Evolutionary conservation across 257 asterid species (phyloP).

Genomic region (Solanum corneliomulleri): DNA sequence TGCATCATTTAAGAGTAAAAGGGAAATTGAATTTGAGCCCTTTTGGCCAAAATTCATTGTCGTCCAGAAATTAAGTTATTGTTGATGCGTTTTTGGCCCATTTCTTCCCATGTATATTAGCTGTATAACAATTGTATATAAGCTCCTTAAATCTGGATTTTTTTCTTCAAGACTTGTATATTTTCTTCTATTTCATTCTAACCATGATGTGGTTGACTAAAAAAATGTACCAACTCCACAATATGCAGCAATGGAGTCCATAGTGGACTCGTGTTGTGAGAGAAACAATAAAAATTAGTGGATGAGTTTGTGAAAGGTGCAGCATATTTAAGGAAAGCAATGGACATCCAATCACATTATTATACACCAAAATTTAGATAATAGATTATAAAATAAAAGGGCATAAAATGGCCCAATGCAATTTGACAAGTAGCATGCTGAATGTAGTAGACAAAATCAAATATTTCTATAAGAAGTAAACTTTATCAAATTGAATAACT

Average conservation of each 20-base stretch:
- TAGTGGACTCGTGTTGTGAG: too few relatives aligned
- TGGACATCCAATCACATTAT: not conserved
- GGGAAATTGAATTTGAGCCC: not conserved
- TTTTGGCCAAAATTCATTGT: not conserved
- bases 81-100: not conserved
- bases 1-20: not conserved
- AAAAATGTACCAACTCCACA: not conserved
- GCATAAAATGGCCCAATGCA: not conserved
- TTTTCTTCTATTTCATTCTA: too few relatives aligned
- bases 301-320: not conserved
- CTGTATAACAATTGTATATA: not conserved
- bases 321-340: not conserved
- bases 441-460: not conserved
- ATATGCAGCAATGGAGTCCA: not conserved
- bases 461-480: not conserved
- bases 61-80: not conserved
- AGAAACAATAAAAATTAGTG: not conserved
- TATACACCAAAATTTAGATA: too few relatives aligned
- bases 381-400: too few relatives aligned
- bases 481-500: not conserved
- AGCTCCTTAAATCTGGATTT: not conserved
- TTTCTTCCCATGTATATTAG: not conserved
- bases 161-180: not conserved
- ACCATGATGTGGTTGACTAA: not conserved
- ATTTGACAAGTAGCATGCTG: not conserved